Evolutionary conservation across 2,329 filamentous ascomycete genomes (phyloP).

Genomic region (Sarocladiaceae sp.): DNA sequence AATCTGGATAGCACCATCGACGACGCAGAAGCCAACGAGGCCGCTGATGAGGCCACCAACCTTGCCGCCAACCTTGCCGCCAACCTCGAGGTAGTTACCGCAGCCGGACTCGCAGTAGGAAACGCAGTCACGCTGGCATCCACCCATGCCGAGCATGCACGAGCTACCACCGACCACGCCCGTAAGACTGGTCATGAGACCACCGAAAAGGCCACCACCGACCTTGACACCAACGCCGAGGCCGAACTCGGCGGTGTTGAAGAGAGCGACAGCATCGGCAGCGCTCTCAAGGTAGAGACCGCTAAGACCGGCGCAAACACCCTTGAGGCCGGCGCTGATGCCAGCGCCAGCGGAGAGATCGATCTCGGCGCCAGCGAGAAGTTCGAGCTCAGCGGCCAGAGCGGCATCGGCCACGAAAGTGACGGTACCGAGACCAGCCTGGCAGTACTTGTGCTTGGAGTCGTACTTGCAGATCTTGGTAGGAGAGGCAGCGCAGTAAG

Average conservation of each 20-base stretch:
- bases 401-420: slow-evolving; percentile 26
- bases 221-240: slow-evolving; percentile 21
- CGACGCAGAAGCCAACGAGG: slow-evolving; percentile 6
- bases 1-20: slow-evolving; percentile 2
- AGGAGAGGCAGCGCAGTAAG: slow-evolving; percentile 28
- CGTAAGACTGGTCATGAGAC: slow-evolving; percentile 19
- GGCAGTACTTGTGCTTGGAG: slow-evolving; percentile 27
- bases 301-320: slow-evolving; percentile 14
- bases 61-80: slow-evolving; percentile 11
- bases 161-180: slow-evolving; percentile 12
- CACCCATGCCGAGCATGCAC: slow-evolving; percentile 25
- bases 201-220: slow-evolving; percentile 18
- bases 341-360: slow-evolving; percentile 17
- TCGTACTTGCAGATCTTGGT: slow-evolving; percentile 29
- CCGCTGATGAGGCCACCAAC: slow-evolving; percentile 8
- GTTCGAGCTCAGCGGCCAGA: slow-evolving; percentile 20
- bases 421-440: slow-evolving; percentile 25
- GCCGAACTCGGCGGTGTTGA: slow-evolving; percentile 30
- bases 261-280: slow-evolving; percentile 27
- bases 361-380: slow-evolving; percentile 16
- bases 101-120: slow-evolving; percentile 31
- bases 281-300: slow-evolving; percentile 10
- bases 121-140: slow-evolving; percentile 31
- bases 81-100: slow-evolving; percentile 28
- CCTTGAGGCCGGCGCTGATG: slow-evolving; percentile 25